Evolutionary conservation across 2,329 filamentous ascomycete genomes (phyloP).

Genomic region (Alternaria brassicae): DNA sequence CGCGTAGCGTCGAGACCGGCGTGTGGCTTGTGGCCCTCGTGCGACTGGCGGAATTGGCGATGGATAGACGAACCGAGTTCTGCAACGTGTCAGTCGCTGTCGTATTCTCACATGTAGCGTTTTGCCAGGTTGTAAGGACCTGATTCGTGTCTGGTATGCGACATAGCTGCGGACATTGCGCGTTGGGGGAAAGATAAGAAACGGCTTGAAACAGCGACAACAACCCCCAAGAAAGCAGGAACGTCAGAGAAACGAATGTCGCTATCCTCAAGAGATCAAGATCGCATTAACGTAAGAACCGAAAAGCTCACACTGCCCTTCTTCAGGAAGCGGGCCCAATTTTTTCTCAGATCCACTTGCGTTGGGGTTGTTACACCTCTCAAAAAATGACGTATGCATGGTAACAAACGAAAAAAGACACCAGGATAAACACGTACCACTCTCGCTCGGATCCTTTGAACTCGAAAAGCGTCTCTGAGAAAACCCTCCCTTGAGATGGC

Average conservation of each 20-base stretch:
- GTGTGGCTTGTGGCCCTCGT: slow-evolving; percentile 89
- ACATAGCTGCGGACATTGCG: background rate
- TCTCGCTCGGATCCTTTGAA: slow-evolving; percentile 47
- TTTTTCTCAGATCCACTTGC: slow-evolving; percentile 5
- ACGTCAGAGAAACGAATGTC: background rate
- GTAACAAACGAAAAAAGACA: background rate
- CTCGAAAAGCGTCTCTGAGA: slow-evolving; percentile 46
- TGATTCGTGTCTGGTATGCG: slow-evolving; percentile 14
- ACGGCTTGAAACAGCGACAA: background rate
- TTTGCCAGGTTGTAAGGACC: slow-evolving; percentile 3
- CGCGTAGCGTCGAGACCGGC: slow-evolving; percentile 87
- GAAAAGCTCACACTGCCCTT: background rate
- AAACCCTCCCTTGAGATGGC: slow-evolving; percentile 39
- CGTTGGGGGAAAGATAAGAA: background rate
- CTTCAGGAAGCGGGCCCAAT: background rate
- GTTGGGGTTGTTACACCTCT: slow-evolving; percentile 1
- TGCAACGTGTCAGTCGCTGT: slow-evolving; percentile 46
- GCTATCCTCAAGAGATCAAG: background rate
- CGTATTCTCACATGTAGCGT: background rate
- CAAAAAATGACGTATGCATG: slow-evolving; percentile 23
- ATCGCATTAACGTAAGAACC: background rate
- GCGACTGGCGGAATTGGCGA: slow-evolving; percentile 85
- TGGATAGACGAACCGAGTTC: slow-evolving; percentile 85
- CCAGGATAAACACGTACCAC: slow-evolving; percentile 36
- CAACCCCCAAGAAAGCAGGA: background rate